A percentile compares a stretch with the other conserved stretches of the same genome.
phyloP scores from a whole-genome alignment of 106 monocot species.

The Alisma plantagoaquatica region DNA sequence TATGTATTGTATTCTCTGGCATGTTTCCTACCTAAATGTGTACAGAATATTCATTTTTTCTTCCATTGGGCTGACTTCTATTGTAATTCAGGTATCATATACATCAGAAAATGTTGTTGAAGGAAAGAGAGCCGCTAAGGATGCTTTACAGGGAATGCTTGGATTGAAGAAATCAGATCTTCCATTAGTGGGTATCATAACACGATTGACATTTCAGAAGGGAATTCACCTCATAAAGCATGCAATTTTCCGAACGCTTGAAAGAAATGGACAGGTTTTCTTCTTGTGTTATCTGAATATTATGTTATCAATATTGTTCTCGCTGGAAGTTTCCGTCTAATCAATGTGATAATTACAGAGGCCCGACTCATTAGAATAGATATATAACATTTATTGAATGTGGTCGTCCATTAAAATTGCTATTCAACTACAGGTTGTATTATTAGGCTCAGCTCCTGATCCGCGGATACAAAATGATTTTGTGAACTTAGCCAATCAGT shows the following conservation, averaged over 20 bases:
- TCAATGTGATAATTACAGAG: too few species aligned
- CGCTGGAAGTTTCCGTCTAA: too few species aligned
- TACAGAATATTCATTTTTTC: too few species aligned
- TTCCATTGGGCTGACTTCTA: too few species aligned
- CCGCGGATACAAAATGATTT: constrained; percentile 90
- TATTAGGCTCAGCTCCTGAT: constrained; percentile 95
- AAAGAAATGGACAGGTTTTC: constrained; percentile 73
- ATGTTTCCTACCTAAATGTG: too few species aligned
- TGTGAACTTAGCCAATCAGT: constrained; percentile 56
- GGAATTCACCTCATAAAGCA: constrained; percentile 98
- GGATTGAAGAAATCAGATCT: constrained; percentile 55
- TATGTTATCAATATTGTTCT: too few species aligned
- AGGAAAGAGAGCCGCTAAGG: constrained; percentile 84
- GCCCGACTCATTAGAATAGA: too few species aligned
- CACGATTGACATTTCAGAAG: constrained; percentile 91
- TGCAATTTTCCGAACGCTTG: constrained; percentile 66
- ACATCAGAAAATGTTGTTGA: constrained; percentile 86
- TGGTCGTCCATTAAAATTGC: too few species aligned
- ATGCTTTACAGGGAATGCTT: constrained; percentile 75
- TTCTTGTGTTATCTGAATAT: too few species aligned
- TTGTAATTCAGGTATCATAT: constrained; percentile 54
- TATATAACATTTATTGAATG: too few species aligned
- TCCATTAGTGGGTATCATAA: constrained; percentile 85
- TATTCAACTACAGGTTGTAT: constrained; percentile 77
- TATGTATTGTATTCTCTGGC: too few species aligned